phyloP scores from a whole-genome alignment of 495 filamentous ascomycete genomes.

The Hyphodiscus hymeniophilus region DNA sequence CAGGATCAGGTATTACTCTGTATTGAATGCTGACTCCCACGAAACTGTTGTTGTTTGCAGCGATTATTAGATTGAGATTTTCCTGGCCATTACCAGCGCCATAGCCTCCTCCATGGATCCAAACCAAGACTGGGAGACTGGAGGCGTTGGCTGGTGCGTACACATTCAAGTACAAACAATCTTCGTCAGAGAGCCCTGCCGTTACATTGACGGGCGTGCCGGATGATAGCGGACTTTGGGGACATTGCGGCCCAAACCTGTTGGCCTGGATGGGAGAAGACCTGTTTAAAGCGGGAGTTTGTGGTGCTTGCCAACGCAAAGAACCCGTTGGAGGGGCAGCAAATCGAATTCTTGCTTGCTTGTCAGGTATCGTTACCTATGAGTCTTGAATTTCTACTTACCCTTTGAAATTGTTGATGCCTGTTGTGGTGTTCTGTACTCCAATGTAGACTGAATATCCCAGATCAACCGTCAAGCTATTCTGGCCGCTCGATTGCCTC shows the following conservation, averaged over 20 bases:
- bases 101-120: slow-evolving; percentile 50
- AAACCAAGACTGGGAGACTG: slow-evolving; percentile 42
- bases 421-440: slow-evolving; percentile 1
- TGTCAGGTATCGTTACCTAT: background rate
- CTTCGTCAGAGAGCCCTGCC: slow-evolving; percentile 25
- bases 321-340: slow-evolving; percentile 46
- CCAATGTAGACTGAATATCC: slow-evolving; percentile 6
- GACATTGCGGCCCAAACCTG: background rate
- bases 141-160: slow-evolving; percentile 36
- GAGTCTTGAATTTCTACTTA: background rate
- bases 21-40: background rate
- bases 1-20: background rate
- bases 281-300: slow-evolving; percentile 23
- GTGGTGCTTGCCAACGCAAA: slow-evolving; percentile 41
- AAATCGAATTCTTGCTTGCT: slow-evolving; percentile 44
- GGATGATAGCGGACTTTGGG: background rate
- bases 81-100: slow-evolving; percentile 28
- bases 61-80: background rate
- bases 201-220: background rate
- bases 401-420: slow-evolving; percentile 5
- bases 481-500: too few species aligned
- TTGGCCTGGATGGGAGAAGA: background rate
- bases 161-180: slow-evolving; percentile 38
- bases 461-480: too few species aligned
- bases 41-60: background rate